These are phyloP conservation scores for Cubamyces lactineus DNA, from an alignment of 768 basidiomycete genomes.

Conservation along the genomic window DNA sequence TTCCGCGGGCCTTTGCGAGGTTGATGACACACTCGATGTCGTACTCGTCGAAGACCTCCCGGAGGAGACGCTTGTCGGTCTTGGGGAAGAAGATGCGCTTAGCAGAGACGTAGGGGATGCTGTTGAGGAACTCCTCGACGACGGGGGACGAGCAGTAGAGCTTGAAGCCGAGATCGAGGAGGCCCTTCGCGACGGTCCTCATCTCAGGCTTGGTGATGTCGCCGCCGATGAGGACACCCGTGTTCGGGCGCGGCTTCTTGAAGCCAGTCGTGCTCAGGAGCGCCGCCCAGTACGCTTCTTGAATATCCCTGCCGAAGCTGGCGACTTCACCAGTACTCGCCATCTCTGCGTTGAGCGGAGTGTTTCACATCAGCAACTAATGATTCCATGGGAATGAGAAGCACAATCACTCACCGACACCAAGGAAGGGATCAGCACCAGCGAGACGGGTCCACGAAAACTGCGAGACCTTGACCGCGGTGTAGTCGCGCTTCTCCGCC, in stretches of 20 bases:
- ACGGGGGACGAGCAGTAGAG: conserved; percentile 83
- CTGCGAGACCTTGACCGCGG: conserved; percentile 95
- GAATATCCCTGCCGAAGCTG: conserved; percentile 88
- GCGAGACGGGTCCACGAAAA: conserved; percentile 97
- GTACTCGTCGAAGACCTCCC: conserved; percentile 91
- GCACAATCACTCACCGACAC: conserved; percentile 68
- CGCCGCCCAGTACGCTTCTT: conserved; percentile 96
- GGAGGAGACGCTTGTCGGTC: conserved; percentile 92
- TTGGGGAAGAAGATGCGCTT: conserved; percentile 97
- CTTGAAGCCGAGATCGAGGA: conserved; percentile 91
- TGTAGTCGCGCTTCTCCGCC: conserved; percentile 87
- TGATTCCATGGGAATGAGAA: background rate
- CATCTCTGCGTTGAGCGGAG: conserved; percentile 69
- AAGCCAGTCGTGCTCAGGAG: conserved; percentile 96
- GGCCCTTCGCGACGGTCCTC: conserved; percentile 73
- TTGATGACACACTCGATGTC: conserved; percentile 96
- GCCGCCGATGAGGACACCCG: conserved; percentile 92
- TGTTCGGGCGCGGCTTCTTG: conserved; percentile 81
- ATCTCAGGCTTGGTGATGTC: conserved; percentile 89
- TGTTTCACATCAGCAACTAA: conserved; percentile 9
- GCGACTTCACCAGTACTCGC: conserved; percentile 98
- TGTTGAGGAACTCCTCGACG: conserved; percentile 83
- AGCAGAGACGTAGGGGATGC: conserved; percentile 72
- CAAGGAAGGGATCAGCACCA: conserved; percentile 96
- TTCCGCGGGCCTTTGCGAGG: conserved; percentile 79